phyloP scores from a whole-genome alignment of 2,329 filamentous ascomycete genomes.

The Calonectria pseudoturangicola region DNA sequence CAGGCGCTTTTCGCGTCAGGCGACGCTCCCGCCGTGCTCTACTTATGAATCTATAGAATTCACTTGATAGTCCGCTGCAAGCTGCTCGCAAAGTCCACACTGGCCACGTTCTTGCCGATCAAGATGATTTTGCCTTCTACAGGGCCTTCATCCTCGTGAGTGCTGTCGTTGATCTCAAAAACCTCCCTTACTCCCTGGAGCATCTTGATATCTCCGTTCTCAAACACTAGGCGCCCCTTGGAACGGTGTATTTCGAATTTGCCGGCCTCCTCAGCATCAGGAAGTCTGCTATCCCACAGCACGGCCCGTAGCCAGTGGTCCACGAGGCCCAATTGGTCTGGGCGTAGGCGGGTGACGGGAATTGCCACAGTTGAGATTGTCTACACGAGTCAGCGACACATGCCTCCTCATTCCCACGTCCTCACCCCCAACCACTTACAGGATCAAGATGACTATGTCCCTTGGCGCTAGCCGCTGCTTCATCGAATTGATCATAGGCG shows the following conservation, averaged over 20 bases:
- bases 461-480: slow-evolving; percentile 81
- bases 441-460: slow-evolving; percentile 95
- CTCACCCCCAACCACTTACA: slow-evolving; percentile 67
- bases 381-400: slow-evolving; percentile 63
- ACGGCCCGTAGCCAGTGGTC: slow-evolving; percentile 89
- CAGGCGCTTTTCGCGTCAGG: slow-evolving; percentile 22
- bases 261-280: slow-evolving; percentile 61
- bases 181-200: slow-evolving; percentile 95
- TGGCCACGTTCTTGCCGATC: slow-evolving; percentile 74
- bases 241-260: slow-evolving; percentile 89
- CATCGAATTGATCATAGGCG: slow-evolving; percentile 89
- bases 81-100: slow-evolving; percentile 71
- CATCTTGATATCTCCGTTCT: slow-evolving; percentile 81
- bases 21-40: not conserved
- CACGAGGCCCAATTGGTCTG: slow-evolving; percentile 76
- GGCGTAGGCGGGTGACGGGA: slow-evolving; percentile 75
- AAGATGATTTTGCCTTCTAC: slow-evolving; percentile 76
- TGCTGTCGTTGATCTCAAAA: slow-evolving; percentile 89
- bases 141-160: slow-evolving; percentile 57
- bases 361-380: slow-evolving; percentile 90
- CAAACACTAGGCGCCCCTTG: slow-evolving; percentile 85
- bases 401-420: slow-evolving; percentile 10
- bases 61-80: slow-evolving; percentile 56
- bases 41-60: slow-evolving; percentile 25
- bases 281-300: slow-evolving; percentile 86